These are phyloP conservation scores for Pythium pyrilobum DNA, from an alignment of 352 stramenopile species.

Conservation along the genomic window DNA sequence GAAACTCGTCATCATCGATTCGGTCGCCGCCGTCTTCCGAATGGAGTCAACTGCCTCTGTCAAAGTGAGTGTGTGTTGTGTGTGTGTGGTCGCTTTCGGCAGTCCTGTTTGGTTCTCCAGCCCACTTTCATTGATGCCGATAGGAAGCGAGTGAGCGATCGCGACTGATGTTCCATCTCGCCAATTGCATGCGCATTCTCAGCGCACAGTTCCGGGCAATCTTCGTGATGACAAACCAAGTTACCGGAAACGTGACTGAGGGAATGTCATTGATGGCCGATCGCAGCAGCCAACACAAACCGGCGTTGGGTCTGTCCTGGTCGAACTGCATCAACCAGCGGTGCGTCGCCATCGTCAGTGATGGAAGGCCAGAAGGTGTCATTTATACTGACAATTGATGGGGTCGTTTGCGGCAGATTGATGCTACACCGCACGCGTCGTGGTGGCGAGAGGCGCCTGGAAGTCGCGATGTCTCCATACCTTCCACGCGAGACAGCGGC, in stretches of 20 bases:
- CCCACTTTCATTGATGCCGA: background rate
- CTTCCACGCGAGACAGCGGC: slow-evolving; percentile 25
- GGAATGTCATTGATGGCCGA: slow-evolving; percentile 8
- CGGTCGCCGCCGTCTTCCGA: slow-evolving; percentile 70
- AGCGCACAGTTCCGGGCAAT: slow-evolving; percentile 71
- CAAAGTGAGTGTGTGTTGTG: slow-evolving; percentile 28
- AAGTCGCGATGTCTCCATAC: slow-evolving; percentile 60
- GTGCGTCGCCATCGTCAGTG: slow-evolving; percentile 19
- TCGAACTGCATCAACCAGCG: slow-evolving; percentile 83
- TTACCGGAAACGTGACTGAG: slow-evolving; percentile 59
- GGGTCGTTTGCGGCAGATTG: slow-evolving; percentile 26
- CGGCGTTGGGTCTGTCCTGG: slow-evolving; percentile 72
- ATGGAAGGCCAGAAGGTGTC: background rate
- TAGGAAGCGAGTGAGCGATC: slow-evolving; percentile 67
- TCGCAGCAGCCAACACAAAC: slow-evolving; percentile 30
- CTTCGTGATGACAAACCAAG: slow-evolving; percentile 78
- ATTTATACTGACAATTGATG: background rate
- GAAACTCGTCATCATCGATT: slow-evolving; percentile 79
- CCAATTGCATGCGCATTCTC: slow-evolving; percentile 81
- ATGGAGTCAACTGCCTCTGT: slow-evolving; percentile 60
- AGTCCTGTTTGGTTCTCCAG: background rate
- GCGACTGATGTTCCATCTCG: slow-evolving; percentile 75
- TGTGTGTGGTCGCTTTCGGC: background rate
- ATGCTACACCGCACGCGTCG: slow-evolving; percentile 34
- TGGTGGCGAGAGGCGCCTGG: slow-evolving; percentile 28